Percentiles rank a stretch among this genome's conserved stretches.
These are phyloP conservation scores for Zhuliangozyma blackwelliae DNA, from an alignment of 1,139 yeast species.

Conservation along the genomic window DNA sequence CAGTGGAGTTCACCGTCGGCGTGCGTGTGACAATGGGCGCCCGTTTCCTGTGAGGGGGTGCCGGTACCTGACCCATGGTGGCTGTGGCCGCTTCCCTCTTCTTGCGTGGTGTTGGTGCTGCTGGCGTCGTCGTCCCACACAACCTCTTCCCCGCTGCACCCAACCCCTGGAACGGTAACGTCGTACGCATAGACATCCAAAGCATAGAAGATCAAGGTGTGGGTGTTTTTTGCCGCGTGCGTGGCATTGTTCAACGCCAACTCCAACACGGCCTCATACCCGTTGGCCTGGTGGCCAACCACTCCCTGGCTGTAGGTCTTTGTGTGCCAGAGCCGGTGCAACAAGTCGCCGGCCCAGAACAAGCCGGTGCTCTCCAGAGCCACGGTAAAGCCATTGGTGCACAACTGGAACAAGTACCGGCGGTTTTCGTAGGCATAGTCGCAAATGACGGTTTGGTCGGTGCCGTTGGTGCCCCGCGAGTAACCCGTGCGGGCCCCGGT, in stretches of 20 bases:
- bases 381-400: constrained; percentile 19
- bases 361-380: constrained; percentile 9
- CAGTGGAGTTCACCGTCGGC: constrained; percentile 18
- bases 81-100: constrained; percentile 1
- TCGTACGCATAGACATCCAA: constrained; percentile 20
- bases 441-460: constrained; percentile 25
- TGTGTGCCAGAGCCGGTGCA: constrained; percentile 24
- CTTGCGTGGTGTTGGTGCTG: constrained; percentile 2
- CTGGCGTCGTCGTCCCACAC: constrained; percentile 1
- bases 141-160: constrained; percentile 13
- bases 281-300: constrained; percentile 19
- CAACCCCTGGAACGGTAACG: constrained; percentile 17
- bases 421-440: constrained; percentile 17
- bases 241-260: constrained; percentile 12
- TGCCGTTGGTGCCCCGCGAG: constrained; percentile 29
- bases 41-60: not conserved
- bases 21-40: constrained; percentile 17
- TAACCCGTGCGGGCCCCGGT: constrained; percentile 29
- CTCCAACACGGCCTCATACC: constrained; percentile 18
- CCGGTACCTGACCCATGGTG: constrained; percentile 1
- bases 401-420: constrained; percentile 16
- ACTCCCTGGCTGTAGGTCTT: constrained; percentile 14
- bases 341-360: constrained; percentile 16
- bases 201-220: constrained; percentile 16
- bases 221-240: constrained; percentile 15